A percentile compares a stretch with the other conserved stretches of the same genome.
Conservation (phyloP, 345 rosid genomes). For the Populus simonii region DNA sequence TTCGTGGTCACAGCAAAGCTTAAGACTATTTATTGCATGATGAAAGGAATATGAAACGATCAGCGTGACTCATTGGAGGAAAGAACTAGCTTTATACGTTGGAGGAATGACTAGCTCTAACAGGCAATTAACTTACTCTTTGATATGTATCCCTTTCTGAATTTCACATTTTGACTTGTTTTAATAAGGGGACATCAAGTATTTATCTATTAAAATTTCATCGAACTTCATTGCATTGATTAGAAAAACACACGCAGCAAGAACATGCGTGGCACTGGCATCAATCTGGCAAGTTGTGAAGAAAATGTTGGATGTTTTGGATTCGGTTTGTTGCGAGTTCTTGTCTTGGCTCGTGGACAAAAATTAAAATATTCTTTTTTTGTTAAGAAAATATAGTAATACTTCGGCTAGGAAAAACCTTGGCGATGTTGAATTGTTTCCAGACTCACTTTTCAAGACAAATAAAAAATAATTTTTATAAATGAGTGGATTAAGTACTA, state of each 20-base stretch:
- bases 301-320: not conserved
- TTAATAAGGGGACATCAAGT: not conserved
- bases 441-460: not conserved
- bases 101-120: constrained; percentile 20
- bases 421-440: not conserved
- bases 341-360: not conserved
- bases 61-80: constrained; percentile 14
- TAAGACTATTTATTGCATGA: constrained; percentile 25
- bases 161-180: not conserved
- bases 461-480: too few relatives aligned
- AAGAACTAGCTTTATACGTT: not conserved
- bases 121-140: constrained; percentile 25
- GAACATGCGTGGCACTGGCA: not conserved
- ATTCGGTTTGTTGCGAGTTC: not conserved
- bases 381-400: not conserved
- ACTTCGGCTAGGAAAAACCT: not conserved
- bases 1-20: not conserved
- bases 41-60: constrained; percentile 21
- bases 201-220: too few relatives aligned
- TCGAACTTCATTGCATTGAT: not conserved
- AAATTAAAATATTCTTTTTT: too few relatives aligned
- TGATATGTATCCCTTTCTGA: not conserved
- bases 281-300: not conserved
- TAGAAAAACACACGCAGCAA: not conserved
- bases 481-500: too few relatives aligned